phyloP scores from a whole-genome alignment of 2,329 filamentous ascomycete species.

The Arthrobotrys musiformis region DNA sequence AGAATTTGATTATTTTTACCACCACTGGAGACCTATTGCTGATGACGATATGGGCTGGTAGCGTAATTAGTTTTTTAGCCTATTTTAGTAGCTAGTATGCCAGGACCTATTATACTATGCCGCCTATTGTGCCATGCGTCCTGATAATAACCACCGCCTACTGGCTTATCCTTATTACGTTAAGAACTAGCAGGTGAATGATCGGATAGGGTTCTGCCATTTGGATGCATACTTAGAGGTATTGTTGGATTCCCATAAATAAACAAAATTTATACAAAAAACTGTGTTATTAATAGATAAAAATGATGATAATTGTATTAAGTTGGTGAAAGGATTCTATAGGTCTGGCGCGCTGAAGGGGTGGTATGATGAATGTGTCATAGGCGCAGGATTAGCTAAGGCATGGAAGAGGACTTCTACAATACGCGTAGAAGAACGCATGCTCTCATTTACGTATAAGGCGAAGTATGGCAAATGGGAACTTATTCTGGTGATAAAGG shows the following conservation, averaged over 20 bases:
- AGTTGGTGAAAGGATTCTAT: not conserved
- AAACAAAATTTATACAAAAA: not conserved
- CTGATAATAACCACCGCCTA: not conserved
- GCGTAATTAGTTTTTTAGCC: not conserved
- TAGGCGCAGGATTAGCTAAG: not conserved
- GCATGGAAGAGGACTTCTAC: not conserved
- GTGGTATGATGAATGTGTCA: not conserved
- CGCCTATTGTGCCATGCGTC: not conserved
- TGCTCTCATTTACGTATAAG: not conserved
- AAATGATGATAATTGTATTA: not conserved
- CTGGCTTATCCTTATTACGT: not conserved
- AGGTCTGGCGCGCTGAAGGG: not conserved
- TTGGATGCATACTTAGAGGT: not conserved
- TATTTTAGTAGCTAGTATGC: not conserved
- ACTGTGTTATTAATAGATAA: not conserved
- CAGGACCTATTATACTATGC: not conserved
- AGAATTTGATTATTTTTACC: not conserved
- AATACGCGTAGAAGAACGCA: not conserved
- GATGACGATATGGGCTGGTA: not conserved
- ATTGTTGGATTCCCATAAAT: not conserved
- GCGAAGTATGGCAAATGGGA: not conserved
- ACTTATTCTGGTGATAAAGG: not conserved
- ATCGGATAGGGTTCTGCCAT: not conserved
- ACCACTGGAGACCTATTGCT: not conserved
- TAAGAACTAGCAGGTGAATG: not conserved